These are phyloP conservation scores for Brassica incana DNA, from an alignment of 345 rosid genomes.

Conservation along the genomic window DNA sequence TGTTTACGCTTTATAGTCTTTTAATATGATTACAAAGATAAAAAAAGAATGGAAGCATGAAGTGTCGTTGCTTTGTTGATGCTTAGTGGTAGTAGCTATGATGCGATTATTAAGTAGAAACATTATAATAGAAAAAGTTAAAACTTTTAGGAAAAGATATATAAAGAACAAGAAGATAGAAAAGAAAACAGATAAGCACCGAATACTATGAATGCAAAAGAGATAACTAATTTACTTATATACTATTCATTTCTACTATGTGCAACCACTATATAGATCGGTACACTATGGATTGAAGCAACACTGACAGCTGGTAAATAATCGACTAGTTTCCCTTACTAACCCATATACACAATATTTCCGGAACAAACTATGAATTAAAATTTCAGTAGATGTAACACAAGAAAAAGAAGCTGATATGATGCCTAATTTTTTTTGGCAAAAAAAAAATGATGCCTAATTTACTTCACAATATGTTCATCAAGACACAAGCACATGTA, in stretches of 20 bases:
- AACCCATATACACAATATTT: not conserved
- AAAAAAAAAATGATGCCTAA: not conserved
- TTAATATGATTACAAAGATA: not conserved
- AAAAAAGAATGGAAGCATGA: conserved; percentile 2
- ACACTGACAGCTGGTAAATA: conserved; percentile 12
- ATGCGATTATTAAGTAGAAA: conserved; percentile 15
- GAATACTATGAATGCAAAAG: conserved; percentile 21
- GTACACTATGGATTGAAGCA: conserved; percentile 7
- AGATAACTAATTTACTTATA: not conserved
- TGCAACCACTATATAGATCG: not conserved
- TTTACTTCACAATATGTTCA: not conserved
- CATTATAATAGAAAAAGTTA: not conserved
- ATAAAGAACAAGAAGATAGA: not conserved
- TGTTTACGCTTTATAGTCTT: conserved; percentile 19
- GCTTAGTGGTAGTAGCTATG: conserved; percentile 26
- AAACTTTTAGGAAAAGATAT: conserved; percentile 3
- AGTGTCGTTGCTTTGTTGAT: conserved; percentile 32
- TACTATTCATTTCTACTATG: not conserved
- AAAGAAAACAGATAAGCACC: conserved; percentile 7
- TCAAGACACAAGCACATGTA: not conserved
- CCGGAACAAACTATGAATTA: not conserved
- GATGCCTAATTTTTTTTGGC: too few species aligned
- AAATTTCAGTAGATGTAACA: not conserved
- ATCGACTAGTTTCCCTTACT: not conserved
- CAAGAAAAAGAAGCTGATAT: not conserved